A percentile compares a stretch with the other conserved stretches of the same genome.
Evolutionary conservation across 176 grass and related monocot genomes (phyloP).

Genomic region (Echinochloa phyllopogon): DNA sequence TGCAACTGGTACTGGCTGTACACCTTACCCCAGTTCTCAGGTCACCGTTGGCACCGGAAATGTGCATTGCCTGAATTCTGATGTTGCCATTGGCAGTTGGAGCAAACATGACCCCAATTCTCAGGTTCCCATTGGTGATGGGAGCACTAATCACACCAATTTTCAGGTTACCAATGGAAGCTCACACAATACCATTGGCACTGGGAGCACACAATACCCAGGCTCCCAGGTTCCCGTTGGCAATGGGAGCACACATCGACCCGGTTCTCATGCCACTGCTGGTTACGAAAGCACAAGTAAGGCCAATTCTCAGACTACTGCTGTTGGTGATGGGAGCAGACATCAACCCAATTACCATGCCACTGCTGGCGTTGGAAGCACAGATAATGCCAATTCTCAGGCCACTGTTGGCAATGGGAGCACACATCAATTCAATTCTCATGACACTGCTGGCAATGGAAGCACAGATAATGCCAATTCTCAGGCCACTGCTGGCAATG

Average conservation of each 20-base stretch:
- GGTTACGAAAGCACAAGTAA: not conserved
- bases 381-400: not conserved
- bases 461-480: not conserved
- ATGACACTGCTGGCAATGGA: not conserved
- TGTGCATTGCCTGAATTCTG: not conserved
- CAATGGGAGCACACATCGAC: not conserved
- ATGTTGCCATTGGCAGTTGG: not conserved
- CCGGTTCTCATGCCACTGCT: not conserved
- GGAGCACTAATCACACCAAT: not conserved
- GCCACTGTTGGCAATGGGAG: not conserved
- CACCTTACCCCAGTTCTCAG: not conserved
- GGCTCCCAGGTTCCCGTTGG: not conserved
- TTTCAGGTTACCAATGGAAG: not conserved
- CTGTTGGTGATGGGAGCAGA: not conserved
- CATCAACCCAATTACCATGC: not conserved
- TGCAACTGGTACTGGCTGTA: not conserved
- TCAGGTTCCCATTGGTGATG: not conserved
- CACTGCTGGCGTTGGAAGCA: not conserved
- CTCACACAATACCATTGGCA: not conserved
- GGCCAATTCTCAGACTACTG: not conserved
- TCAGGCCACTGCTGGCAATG: not conserved
- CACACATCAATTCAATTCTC: not conserved
- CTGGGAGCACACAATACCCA: not conserved
- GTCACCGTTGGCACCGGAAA: not conserved
- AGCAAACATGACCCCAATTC: not conserved